Evolutionary conservation across 108 stramenopile species (phyloP), one percentile per base, ranked within the genome.

Genomic region (Aurantiochytrium sp.): DNA sequence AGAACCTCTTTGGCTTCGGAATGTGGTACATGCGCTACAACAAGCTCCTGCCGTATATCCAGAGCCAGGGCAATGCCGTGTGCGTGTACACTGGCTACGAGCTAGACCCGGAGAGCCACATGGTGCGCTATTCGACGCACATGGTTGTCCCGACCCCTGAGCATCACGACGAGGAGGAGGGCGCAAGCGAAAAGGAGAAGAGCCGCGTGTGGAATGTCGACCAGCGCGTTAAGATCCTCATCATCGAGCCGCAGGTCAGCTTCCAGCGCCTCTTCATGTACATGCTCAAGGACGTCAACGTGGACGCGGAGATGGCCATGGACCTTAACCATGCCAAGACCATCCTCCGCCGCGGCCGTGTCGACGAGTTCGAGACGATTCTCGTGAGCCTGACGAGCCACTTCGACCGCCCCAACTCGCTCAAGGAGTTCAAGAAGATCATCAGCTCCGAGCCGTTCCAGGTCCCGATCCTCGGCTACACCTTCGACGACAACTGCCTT

Each of bases 11-110:
- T 81, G 73, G 73, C 39, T 81, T 81, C 4, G 45, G 42, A 17
- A 81, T 81, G 42, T 81, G 73, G 73, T 81, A 81, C 73, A 41
- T 81, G 39, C 73, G 73, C 17, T 81, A 81, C 4, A 81, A 81
- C 73, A 81, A 48, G 42, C 39, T 81, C 17, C 45, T 48, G 6
- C 73, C 73, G n/a, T 81, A 48, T 24, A 41, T 81, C 32, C 59
- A 65, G 59, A 65, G 59, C 59, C 59, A 34, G 1, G 59, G 59
- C 24, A 34, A 30, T 19, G 34, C 27, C 19, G 59, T 65, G 8
- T 65, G 59, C 34, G 59, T 65, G 2, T 65, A 65, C 59, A 65
- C 59, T 65, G 59, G 59, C 19, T 65, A 65, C 59, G 59, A 65
- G 59, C 59, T 65, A 17, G 59, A 65, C 59, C 59, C 59, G 27